phyloP scores from a whole-genome alignment of 805 yeast genomes.

The Kodamaea jinghongensis region DNA sequence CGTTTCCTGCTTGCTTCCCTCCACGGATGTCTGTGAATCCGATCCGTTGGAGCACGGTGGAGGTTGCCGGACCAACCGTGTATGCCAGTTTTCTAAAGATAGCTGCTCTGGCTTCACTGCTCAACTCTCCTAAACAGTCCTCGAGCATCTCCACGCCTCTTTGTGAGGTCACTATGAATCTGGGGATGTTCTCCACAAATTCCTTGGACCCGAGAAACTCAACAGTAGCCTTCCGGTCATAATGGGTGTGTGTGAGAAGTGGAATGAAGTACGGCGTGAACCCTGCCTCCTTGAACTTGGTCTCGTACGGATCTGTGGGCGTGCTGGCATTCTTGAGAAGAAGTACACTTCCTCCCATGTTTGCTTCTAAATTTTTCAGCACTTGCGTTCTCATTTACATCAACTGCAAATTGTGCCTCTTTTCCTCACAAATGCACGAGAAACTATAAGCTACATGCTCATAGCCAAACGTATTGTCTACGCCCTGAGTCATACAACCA shows the following conservation, averaged over 20 bases:
- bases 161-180: conserved; percentile 82
- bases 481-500: no score
- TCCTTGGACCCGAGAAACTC: conserved; percentile 41
- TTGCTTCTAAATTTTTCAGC: not conserved
- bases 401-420: not conserved
- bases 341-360: conserved; percentile 27
- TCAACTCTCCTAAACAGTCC: conserved; percentile 35
- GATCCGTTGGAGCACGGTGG: conserved; percentile 47
- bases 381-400: not conserved
- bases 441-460: no score
- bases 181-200: conserved; percentile 41
- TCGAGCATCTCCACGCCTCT: conserved; percentile 83
- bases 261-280: conserved; percentile 64
- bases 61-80: conserved; percentile 93
- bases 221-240: conserved; percentile 45
- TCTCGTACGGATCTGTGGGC: conserved; percentile 66
- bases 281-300: conserved; percentile 32
- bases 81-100: conserved; percentile 57
- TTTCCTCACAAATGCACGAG: no score
- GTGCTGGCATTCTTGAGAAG: conserved; percentile 70
- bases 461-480: no score
- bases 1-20: conserved; percentile 79
- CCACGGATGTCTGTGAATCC: conserved; percentile 75
- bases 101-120: conserved; percentile 15
- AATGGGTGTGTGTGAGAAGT: conserved; percentile 61